Evolutionary conservation across 169 alveolate genomes (phyloP).

Genomic region (Plasmodium adleri): DNA sequence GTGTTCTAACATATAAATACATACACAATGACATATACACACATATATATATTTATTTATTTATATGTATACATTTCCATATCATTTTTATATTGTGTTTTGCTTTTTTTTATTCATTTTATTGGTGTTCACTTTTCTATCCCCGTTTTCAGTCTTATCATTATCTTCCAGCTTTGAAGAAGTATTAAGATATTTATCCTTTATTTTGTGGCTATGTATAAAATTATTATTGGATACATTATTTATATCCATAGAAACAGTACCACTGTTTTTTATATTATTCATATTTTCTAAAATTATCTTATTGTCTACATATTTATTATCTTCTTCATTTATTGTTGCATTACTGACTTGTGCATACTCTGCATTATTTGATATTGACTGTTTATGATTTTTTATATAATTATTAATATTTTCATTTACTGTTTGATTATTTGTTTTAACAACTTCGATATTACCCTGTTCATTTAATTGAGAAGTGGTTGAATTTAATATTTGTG

Average conservation of each 20-base stretch:
- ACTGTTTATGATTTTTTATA: conserved; percentile 39
- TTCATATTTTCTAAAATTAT: not conserved
- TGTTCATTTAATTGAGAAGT: no score
- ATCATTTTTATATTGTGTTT: conserved; percentile 27
- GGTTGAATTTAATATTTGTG: not conserved
- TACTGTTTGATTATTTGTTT: conserved; percentile 2
- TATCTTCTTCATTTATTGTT: conserved; percentile 57
- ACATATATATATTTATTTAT: not conserved
- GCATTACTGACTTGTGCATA: conserved; percentile 34
- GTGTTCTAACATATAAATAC: no score
- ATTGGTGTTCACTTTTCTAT: conserved; percentile 12
- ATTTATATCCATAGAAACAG: not conserved
- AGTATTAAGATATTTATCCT: conserved; percentile 25
- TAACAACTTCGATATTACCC: not conserved
- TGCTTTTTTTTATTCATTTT: conserved; percentile 56
- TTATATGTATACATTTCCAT: not conserved
- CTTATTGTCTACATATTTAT: not conserved
- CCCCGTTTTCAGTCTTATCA: not conserved
- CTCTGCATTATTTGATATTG: conserved; percentile 9
- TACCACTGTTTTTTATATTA: not conserved
- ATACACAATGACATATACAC: no score
- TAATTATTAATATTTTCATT: conserved; percentile 34
- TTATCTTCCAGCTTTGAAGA: conserved; percentile 29
- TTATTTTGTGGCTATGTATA: conserved; percentile 31
- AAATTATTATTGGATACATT: conserved; percentile 11